Evolutionary conservation across 2,329 filamentous ascomycete genomes (phyloP).

Genomic region (Pestalotiopsis sp.): DNA sequence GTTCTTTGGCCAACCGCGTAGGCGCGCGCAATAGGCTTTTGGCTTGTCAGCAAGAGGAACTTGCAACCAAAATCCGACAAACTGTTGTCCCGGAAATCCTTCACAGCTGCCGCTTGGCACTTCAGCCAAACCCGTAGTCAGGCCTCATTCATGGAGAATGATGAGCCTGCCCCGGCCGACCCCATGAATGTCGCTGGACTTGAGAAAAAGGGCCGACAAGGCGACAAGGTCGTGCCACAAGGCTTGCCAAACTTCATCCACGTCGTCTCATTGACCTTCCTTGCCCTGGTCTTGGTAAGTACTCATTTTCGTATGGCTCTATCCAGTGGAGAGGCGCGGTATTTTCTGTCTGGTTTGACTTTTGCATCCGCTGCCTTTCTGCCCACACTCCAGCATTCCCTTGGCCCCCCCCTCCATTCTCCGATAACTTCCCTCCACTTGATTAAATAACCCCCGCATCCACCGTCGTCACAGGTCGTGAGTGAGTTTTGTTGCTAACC

Average conservation of each 20-base stretch:
- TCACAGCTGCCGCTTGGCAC: constrained; percentile 11
- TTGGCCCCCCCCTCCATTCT: background rate
- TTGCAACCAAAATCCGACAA: constrained; percentile 6
- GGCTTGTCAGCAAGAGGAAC: constrained; percentile 3
- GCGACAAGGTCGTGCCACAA: constrained; percentile 10
- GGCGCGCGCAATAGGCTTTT: background rate
- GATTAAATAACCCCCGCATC: constrained; percentile 17
- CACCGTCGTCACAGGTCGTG: constrained; percentile 11
- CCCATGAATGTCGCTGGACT: constrained; percentile 6
- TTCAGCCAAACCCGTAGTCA: constrained; percentile 1
- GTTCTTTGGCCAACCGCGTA: background rate
- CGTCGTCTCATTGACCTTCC: constrained; percentile 31
- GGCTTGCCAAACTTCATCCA: constrained; percentile 26
- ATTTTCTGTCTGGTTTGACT: constrained; percentile 23
- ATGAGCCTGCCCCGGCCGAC: constrained; percentile 11
- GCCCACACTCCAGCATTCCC: constrained; percentile 23
- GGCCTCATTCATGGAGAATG: constrained; percentile 3
- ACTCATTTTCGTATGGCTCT: constrained; percentile 6
- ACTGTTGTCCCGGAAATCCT: constrained; percentile 12
- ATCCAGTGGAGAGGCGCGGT: constrained; percentile 17
- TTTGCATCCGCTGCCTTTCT: constrained; percentile 7
- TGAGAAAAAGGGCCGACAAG: constrained; percentile 18
- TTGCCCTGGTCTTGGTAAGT: constrained; percentile 35
- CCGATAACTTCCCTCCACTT: constrained; percentile 1
- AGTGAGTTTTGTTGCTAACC: constrained; percentile 17